These are phyloP conservation scores for Tranzscheliella williamsii DNA, from an alignment of 1,284 basidiomycete species.

Conservation along the genomic window DNA sequence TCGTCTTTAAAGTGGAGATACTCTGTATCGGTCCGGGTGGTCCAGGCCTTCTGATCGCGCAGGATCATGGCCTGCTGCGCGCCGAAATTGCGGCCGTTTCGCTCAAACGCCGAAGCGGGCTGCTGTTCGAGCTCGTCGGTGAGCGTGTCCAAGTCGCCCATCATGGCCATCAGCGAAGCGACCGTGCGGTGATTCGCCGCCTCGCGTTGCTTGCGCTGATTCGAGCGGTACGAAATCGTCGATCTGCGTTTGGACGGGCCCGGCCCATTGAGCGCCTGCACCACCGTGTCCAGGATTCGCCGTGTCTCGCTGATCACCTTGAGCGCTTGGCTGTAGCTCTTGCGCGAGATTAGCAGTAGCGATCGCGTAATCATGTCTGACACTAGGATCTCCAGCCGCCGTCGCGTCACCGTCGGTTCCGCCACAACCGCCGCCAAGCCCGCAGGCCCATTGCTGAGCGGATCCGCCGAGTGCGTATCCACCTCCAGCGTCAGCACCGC, in stretches of 20 bases:
- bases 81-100: slow-evolving; percentile 50
- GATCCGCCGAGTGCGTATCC: slow-evolving; percentile 44
- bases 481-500: slow-evolving; percentile 50
- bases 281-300: slow-evolving; percentile 55
- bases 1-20: slow-evolving; percentile 44
- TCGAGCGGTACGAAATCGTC: slow-evolving; percentile 21
- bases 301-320: slow-evolving; percentile 49
- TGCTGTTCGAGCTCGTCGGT: slow-evolving; percentile 47
- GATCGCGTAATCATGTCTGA: slow-evolving; percentile 56
- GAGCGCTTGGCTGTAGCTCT: slow-evolving; percentile 49
- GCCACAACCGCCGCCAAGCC: slow-evolving; percentile 43
- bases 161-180: slow-evolving; percentile 48
- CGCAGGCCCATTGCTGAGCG: slow-evolving; percentile 34
- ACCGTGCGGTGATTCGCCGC: slow-evolving; percentile 39
- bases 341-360: slow-evolving; percentile 49
- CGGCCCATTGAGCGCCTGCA: slow-evolving; percentile 39
- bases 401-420: slow-evolving; percentile 49
- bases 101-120: slow-evolving; percentile 41
- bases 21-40: slow-evolving; percentile 47
- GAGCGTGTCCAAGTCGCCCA: slow-evolving; percentile 50
- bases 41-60: slow-evolving; percentile 56
- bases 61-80: slow-evolving; percentile 57
- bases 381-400: slow-evolving; percentile 51
- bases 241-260: slow-evolving; percentile 17
- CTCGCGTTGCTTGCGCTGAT: slow-evolving; percentile 39